phyloP scores from a whole-genome alignment of 2,329 filamentous ascomycete species.

The Cladosporium sp. region DNA sequence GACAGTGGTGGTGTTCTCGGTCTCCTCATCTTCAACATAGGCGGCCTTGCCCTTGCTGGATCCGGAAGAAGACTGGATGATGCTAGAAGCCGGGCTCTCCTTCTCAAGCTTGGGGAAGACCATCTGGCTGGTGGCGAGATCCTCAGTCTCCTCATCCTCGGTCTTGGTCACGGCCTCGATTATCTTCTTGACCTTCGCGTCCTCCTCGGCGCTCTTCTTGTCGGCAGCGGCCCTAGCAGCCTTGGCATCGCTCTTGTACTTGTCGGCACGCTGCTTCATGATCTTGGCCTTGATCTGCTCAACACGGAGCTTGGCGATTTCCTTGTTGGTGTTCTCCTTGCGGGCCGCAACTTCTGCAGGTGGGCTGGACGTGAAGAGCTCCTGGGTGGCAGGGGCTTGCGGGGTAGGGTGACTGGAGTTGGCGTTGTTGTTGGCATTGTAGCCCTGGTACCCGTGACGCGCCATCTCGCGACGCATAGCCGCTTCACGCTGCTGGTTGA shows the following conservation, averaged over 20 bases:
- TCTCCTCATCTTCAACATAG: conserved; percentile 59
- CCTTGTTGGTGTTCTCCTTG: conserved; percentile 26
- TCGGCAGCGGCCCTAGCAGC: conserved; percentile 30
- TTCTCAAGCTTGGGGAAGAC: conserved; percentile 96
- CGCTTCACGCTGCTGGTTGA: conserved; percentile 14
- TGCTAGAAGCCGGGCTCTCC: conserved; percentile 80
- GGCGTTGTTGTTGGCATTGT: not conserved
- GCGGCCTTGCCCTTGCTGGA: conserved; percentile 50
- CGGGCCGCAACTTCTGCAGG: not conserved
- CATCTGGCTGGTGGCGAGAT: conserved; percentile 65
- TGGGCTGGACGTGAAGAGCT: not conserved
- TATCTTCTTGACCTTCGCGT: conserved; percentile 33
- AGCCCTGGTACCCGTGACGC: not conserved
- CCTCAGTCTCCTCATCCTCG: conserved; percentile 39
- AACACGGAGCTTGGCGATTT: conserved; percentile 34
- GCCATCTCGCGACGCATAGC: not conserved
- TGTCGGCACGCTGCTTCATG: conserved; percentile 32
- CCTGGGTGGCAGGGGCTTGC: not conserved
- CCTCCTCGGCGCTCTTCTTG: conserved; percentile 32
- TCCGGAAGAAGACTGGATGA: conserved; percentile 56
- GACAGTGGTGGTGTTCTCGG: conserved; percentile 39
- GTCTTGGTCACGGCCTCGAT: conserved; percentile 27
- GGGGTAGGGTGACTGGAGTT: conserved; percentile 14
- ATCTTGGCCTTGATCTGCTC: conserved; percentile 37
- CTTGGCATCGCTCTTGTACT: conserved; percentile 26